Conservation (phyloP, 768 basidiomycete genomes). For the Suillus tomentosus region DNA sequence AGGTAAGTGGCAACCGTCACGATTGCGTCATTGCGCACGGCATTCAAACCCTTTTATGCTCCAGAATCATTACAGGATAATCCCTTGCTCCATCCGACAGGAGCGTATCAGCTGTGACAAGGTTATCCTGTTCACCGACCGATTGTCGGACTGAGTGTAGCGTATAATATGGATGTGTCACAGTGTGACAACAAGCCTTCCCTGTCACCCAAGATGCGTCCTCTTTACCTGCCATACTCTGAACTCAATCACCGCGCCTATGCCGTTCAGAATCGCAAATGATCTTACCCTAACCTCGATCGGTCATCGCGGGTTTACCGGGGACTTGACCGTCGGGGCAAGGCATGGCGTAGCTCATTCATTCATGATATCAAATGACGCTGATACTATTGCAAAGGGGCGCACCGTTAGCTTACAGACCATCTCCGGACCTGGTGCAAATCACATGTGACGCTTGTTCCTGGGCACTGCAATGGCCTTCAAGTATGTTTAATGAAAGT, state of each 20-base stretch:
- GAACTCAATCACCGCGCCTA: slow-evolving; percentile 30
- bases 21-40: slow-evolving; percentile 15
- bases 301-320: slow-evolving; percentile 86
- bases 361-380: slow-evolving; percentile 63
- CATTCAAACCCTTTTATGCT: slow-evolving; percentile 5
- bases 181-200: slow-evolving; percentile 66
- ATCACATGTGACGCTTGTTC: slow-evolving; percentile 89
- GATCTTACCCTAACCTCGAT: slow-evolving; percentile 66
- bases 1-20: slow-evolving; percentile 41
- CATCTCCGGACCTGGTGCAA: slow-evolving; percentile 95
- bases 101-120: slow-evolving; percentile 37
- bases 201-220: slow-evolving; percentile 80
- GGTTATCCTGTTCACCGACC: slow-evolving; percentile 11
- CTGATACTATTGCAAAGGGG: slow-evolving; percentile 62
- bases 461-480: slow-evolving; percentile 62
- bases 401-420: slow-evolving; percentile 86
- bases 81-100: slow-evolving; percentile 86
- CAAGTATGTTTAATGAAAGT: slow-evolving; percentile 59
- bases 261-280: slow-evolving; percentile 71
- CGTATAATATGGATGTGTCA: slow-evolving; percentile 87
- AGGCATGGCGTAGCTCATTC: slow-evolving; percentile 72
- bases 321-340: slow-evolving; percentile 64
- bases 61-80: slow-evolving; percentile 80
- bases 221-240: slow-evolving; percentile 5
- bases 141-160: slow-evolving; percentile 87